Evolutionary conservation across 768 basidiomycete genomes (phyloP).

Genomic region (Trametes villosa): DNA sequence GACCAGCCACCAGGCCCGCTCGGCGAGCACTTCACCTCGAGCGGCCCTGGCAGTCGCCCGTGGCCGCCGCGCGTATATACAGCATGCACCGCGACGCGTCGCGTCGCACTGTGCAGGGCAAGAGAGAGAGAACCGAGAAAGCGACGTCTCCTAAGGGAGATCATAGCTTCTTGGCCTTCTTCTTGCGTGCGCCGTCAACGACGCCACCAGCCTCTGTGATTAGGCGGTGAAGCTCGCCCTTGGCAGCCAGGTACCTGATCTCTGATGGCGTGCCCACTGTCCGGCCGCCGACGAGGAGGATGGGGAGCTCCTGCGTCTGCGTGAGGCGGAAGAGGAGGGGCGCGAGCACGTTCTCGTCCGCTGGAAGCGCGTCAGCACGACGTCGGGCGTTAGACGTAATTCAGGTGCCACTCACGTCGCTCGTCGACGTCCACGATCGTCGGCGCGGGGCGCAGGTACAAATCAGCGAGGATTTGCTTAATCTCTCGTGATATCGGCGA

Average conservation of each 20-base stretch:
- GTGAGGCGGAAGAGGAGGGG: conserved; percentile 70
- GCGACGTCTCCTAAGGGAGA: background rate
- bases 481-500: conserved; percentile 70
- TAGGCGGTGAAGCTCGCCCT: conserved; percentile 55
- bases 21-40: conserved; percentile 21
- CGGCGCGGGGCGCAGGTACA: conserved; percentile 65
- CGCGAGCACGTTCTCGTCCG: conserved; percentile 65
- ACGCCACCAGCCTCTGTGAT: conserved; percentile 61
- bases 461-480: conserved; percentile 56
- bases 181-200: conserved; percentile 57
- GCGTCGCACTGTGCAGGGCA: conserved; percentile 12
- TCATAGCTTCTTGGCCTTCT: conserved; percentile 41
- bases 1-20: conserved; percentile 12
- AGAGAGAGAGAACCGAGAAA: background rate
- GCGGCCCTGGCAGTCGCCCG: conserved; percentile 8
- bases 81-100: conserved; percentile 16
- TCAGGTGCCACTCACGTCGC: conserved; percentile 44
- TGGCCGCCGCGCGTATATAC: conserved; percentile 13
- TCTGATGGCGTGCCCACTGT: conserved; percentile 49
- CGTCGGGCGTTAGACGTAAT: background rate
- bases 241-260: conserved; percentile 53
- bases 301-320: conserved; percentile 54
- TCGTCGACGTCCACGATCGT: conserved; percentile 74
- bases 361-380: conserved; percentile 30
- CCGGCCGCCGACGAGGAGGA: conserved; percentile 71